These are phyloP conservation scores for Hypoxylon sp. DNA, from an alignment of 2,329 filamentous ascomycete genomes.

Conservation along the genomic window DNA sequence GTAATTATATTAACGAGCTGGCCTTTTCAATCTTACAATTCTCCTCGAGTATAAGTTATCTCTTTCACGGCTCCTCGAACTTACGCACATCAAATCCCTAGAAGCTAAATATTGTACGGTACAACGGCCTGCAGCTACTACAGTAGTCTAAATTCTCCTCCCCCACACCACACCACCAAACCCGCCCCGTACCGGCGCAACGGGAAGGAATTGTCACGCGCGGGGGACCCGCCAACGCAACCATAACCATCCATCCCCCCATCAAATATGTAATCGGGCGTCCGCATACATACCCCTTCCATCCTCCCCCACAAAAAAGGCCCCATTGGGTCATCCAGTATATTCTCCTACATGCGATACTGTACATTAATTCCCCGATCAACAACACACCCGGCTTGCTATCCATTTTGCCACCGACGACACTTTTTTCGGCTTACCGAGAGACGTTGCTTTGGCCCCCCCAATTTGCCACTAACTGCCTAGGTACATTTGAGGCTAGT, in stretches of 20 bases:
- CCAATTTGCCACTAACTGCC: conserved; percentile 8
- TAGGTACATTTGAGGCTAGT: not conserved
- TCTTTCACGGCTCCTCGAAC: no score
- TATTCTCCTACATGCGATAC: conserved; percentile 1
- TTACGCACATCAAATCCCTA: no score
- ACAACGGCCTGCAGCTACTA: no score
- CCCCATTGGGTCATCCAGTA: conserved; percentile 17
- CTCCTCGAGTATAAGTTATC: no score
- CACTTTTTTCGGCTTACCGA: conserved; percentile 13
- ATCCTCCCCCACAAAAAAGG: conserved; percentile 17
- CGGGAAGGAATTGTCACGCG: conserved; percentile 22
- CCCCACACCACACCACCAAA: conserved; percentile 9
- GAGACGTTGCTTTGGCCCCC: not conserved
- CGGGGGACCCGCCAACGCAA: conserved; percentile 2
- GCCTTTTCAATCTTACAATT: no score
- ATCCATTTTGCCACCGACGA: conserved; percentile 7
- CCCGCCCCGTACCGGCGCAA: conserved; percentile 17
- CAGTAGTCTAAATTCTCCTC: not conserved
- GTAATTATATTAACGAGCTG: no score
- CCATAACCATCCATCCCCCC: not conserved
- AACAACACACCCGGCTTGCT: not conserved
- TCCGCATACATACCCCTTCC: not conserved
- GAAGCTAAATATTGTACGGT: no score
- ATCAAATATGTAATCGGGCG: not conserved
- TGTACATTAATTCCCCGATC: not conserved